A percentile compares a stretch with the other conserved stretches of the same genome.
Evolutionary conservation across 352 stramenopile genomes (phyloP).

Genomic region (Phytopythium kandeliae): DNA sequence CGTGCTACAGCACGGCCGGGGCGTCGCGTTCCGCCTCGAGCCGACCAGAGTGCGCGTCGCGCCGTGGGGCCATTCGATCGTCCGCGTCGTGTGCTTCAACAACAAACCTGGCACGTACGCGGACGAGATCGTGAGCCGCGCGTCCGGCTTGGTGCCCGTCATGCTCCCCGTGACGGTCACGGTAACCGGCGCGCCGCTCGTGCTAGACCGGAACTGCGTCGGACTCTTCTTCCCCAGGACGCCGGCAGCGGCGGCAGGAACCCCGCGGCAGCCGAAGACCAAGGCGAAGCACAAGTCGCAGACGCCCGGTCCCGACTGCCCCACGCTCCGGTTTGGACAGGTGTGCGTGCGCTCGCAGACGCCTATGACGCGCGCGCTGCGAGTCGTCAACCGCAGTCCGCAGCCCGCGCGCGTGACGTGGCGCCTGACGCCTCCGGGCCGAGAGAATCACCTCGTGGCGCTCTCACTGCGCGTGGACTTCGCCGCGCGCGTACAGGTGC

Average conservation of each 20-base stretch:
- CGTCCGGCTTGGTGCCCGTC: slow-evolving; percentile 40
- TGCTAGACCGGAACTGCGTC: slow-evolving; percentile 59
- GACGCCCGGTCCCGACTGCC: slow-evolving; percentile 10
- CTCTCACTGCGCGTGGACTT: slow-evolving; percentile 57
- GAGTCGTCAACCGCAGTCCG: slow-evolving; percentile 64
- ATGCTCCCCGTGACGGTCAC: slow-evolving; percentile 50
- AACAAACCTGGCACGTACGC: slow-evolving; percentile 69
- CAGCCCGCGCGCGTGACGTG: slow-evolving; percentile 50
- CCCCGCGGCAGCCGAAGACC: not conserved
- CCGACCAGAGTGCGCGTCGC: slow-evolving; percentile 29
- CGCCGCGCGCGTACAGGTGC: slow-evolving; percentile 28
- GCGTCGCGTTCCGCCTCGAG: slow-evolving; percentile 44
- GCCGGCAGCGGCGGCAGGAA: not conserved
- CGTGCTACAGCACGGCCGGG: slow-evolving; percentile 38
- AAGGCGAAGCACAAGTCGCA: not conserved
- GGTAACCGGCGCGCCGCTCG: slow-evolving; percentile 50
- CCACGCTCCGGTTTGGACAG: slow-evolving; percentile 43
- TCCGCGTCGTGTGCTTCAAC: slow-evolving; percentile 62
- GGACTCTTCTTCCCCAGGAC: slow-evolving; percentile 35
- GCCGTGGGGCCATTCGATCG: slow-evolving; percentile 51
- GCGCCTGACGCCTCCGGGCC: slow-evolving; percentile 41
- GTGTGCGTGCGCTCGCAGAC: slow-evolving; percentile 29
- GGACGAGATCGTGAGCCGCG: slow-evolving; percentile 58
- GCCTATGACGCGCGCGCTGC: slow-evolving; percentile 38
- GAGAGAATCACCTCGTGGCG: slow-evolving; percentile 48